A percentile compares a stretch with the other conserved stretches of the same genome.
Evolutionary conservation across 140 eudicot species (phyloP).

Genomic region (Ambrosia hybrid): DNA sequence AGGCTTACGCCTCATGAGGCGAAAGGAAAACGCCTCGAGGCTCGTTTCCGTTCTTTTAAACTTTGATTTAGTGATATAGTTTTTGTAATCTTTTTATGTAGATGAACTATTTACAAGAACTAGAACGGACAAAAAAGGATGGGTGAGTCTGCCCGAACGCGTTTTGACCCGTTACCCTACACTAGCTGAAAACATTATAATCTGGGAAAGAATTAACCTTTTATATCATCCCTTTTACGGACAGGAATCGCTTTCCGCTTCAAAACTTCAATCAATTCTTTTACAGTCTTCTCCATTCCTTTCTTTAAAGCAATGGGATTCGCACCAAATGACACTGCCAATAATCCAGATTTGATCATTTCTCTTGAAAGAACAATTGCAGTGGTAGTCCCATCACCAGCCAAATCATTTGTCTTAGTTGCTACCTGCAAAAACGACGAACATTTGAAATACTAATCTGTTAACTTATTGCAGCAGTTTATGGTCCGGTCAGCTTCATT

Average conservation of each 20-base stretch:
- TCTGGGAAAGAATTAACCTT: slow-evolving; percentile 38
- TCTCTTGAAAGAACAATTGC: slow-evolving; percentile 93
- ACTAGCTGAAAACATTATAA: neutral
- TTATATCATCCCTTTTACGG: slow-evolving; percentile 63
- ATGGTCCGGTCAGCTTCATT: neutral
- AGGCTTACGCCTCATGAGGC: no score
- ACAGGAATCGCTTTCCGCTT: slow-evolving; percentile 62
- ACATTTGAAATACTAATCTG: neutral
- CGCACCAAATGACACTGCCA: slow-evolving; percentile 84
- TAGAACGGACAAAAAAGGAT: neutral
- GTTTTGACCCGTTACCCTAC: neutral
- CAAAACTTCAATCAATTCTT: slow-evolving; percentile 59
- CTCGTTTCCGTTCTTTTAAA: no score
- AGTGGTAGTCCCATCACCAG: slow-evolving; percentile 97
- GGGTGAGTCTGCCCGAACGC: neutral
- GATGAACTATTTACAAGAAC: neutral
- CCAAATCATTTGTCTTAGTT: slow-evolving; percentile 69
- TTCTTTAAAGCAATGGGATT: slow-evolving; percentile 70
- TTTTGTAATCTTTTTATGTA: neutral
- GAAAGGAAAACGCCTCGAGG: no score
- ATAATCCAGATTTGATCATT: slow-evolving; percentile 75
- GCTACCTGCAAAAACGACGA: slow-evolving; percentile 64
- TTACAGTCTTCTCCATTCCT: slow-evolving; percentile 85
- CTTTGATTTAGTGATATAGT: no score
- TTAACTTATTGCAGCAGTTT: neutral